Conservation (phyloP, 306 rosid species). For the Trichosanthes truncata region DNA sequence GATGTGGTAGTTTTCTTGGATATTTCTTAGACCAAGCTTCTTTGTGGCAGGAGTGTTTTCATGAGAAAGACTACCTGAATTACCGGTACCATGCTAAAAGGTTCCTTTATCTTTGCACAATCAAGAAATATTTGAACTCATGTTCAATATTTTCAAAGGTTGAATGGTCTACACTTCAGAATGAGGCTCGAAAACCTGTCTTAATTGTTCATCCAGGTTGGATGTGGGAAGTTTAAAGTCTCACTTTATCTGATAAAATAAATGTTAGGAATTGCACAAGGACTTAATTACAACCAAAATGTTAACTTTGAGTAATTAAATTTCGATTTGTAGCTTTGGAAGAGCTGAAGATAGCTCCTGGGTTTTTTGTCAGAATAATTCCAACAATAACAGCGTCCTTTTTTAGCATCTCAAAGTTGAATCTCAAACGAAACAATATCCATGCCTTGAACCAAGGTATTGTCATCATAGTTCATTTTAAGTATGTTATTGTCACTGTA, state of each 20-base stretch:
- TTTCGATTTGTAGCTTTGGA: constrained; percentile 3
- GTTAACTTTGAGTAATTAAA: background rate
- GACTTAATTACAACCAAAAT: background rate
- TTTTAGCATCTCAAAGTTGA: constrained; percentile 1
- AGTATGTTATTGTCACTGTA: background rate
- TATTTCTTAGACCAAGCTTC: background rate
- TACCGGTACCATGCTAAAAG: constrained; percentile 79
- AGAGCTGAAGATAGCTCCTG: background rate
- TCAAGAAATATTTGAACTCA: constrained; percentile 52
- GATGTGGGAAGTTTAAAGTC: constrained; percentile 7
- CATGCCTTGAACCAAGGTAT: constrained; percentile 44
- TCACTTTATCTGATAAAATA: background rate
- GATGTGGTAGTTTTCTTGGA: background rate
- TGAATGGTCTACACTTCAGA: constrained; percentile 79
- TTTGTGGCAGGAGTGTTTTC: constrained; percentile 67
- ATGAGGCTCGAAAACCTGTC: constrained; percentile 36
- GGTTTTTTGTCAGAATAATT: constrained; percentile 4
- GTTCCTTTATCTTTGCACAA: constrained; percentile 69
- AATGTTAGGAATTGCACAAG: background rate
- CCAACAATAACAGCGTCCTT: background rate
- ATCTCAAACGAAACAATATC: background rate
- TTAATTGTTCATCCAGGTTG: constrained; percentile 59
- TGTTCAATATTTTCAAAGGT: constrained; percentile 49
- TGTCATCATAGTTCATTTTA: constrained; percentile 4
- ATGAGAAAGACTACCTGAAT: constrained; percentile 88